phyloP scores from a whole-genome alignment of 805 yeast species.

The Zygosaccharomyces kombuchaensis region DNA sequence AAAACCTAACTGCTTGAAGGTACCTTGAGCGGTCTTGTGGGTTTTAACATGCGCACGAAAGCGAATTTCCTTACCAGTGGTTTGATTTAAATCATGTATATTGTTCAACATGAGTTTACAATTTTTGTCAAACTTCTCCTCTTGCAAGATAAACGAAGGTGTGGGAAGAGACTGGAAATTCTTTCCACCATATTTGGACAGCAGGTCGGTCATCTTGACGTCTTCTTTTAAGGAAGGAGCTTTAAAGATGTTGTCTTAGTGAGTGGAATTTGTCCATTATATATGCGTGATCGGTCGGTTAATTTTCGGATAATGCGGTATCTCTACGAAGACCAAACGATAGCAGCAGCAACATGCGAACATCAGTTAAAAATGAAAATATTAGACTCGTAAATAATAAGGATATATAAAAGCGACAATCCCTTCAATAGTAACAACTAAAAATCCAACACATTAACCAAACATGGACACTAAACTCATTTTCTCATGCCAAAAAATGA shows the following conservation, averaged over 20 bases:
- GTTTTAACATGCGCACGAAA: conserved; percentile 77
- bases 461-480: background rate
- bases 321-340: background rate
- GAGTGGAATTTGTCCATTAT: background rate
- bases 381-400: background rate
- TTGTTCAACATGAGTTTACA: conserved; percentile 47
- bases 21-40: conserved; percentile 63
- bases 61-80: conserved; percentile 22
- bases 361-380: background rate
- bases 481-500: conserved; percentile 23
- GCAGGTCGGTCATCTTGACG: conserved; percentile 10
- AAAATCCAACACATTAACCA: background rate
- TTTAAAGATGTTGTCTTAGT: too few relatives aligned
- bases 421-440: background rate
- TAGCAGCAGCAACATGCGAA: background rate
- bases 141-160: conserved; percentile 45
- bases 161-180: conserved; percentile 39
- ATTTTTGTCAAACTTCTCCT: conserved; percentile 38
- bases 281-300: background rate
- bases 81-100: conserved; percentile 36
- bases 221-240: background rate
- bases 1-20: conserved; percentile 48
- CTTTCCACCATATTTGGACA: conserved; percentile 35
- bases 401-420: background rate
- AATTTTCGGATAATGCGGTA: background rate